phyloP scores from a whole-genome alignment of 495 filamentous ascomycete genomes.

The Aspergillus steynii region DNA sequence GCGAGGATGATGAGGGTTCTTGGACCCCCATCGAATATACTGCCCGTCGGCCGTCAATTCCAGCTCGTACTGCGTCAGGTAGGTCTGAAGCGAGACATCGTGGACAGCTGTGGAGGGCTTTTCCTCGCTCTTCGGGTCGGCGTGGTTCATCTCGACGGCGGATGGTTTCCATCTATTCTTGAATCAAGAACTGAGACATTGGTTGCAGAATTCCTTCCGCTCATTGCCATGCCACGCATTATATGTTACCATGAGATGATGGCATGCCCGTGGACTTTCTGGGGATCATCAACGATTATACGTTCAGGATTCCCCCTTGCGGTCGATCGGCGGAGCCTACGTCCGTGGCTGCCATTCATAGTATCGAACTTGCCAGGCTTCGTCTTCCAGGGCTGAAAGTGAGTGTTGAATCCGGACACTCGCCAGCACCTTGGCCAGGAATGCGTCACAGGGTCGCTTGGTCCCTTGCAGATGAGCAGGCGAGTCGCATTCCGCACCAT shows the following conservation, averaged over 20 bases:
- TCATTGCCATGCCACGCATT: not conserved
- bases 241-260: not conserved
- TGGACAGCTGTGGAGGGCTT: not conserved
- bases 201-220: not conserved
- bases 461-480: not conserved
- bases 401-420: not conserved
- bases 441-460: not conserved
- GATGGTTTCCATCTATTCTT: not conserved
- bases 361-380: not conserved
- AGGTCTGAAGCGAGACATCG: not conserved
- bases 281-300: not conserved
- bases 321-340: not conserved
- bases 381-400: not conserved
- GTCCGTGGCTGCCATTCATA: not conserved
- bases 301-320: not conserved
- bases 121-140: not conserved
- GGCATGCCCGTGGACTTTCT: not conserved
- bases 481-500: not conserved
- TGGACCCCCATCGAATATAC: slow-evolving; percentile 21
- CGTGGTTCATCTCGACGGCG: not conserved
- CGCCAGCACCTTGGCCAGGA: not conserved
- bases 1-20: slow-evolving; percentile 25
- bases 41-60: slow-evolving; percentile 18
- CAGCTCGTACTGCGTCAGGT: slow-evolving; percentile 13
- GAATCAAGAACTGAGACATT: not conserved